These are phyloP conservation scores for Barnettozyma wickerhamii DNA, from an alignment of 805 yeast genomes.

Conservation along the genomic window DNA sequence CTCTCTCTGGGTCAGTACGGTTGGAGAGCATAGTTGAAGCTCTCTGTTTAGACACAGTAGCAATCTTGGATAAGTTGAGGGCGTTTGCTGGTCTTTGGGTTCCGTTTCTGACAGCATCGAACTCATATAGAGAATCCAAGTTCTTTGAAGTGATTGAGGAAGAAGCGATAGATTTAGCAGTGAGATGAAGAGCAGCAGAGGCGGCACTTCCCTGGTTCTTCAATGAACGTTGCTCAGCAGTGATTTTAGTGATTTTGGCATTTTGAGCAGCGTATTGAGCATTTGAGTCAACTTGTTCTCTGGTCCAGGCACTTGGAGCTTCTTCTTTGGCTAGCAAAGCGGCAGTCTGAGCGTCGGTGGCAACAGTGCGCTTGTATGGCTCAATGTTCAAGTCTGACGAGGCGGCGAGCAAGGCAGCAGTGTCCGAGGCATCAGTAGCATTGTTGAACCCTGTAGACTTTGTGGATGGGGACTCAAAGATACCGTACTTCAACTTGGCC, in stretches of 20 bases:
- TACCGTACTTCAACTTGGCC: conserved; percentile 68
- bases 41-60: conserved; percentile 39
- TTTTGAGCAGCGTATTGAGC: conserved; percentile 42
- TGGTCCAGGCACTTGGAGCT: conserved; percentile 45
- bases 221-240: conserved; percentile 1
- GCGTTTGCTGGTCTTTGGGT: conserved; percentile 30
- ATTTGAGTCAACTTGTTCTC: conserved; percentile 46
- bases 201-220: conserved; percentile 19
- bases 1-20: conserved; percentile 27
- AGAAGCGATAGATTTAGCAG: conserved; percentile 40
- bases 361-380: conserved; percentile 56
- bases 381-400: conserved; percentile 58
- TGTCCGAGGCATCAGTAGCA: conserved; percentile 53
- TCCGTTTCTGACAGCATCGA: conserved; percentile 40
- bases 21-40: conserved; percentile 28
- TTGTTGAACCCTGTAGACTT: conserved; percentile 57
- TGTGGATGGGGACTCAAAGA: conserved; percentile 47
- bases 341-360: conserved; percentile 65
- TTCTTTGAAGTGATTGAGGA: conserved; percentile 31
- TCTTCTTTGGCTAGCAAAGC: conserved; percentile 48
- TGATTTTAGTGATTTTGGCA: conserved; percentile 11
- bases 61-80: conserved; percentile 50
- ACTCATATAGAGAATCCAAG: conserved; percentile 37
- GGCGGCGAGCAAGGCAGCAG: conserved; percentile 75
- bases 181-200: conserved; percentile 11